Evolutionary conservation across 2,329 filamentous ascomycete genomes (phyloP), one percentile per base, ranked within the genome.

Genomic region (Hymenoscyphus repandus): DNA sequence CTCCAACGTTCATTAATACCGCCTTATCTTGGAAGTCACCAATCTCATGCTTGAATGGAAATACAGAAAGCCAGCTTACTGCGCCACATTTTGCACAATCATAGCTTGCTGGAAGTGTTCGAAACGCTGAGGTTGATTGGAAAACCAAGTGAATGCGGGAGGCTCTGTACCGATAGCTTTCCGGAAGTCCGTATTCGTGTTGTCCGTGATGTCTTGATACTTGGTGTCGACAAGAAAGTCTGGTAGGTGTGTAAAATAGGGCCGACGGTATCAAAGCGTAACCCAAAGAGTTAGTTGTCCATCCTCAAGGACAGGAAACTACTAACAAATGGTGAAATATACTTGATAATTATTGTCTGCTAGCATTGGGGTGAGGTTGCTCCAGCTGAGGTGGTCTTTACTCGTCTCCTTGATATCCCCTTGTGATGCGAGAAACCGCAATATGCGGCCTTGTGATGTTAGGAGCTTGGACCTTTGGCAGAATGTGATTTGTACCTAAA

Each of bases 1-100:
- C 69, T 9, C 70, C 69, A 12, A 73, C 58, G 51, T 74, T 69
- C 2, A 74, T 69, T 38, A 71, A 62, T 31, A 72, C 42, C 2
- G 9, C 1, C 11, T 40, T n/a, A 2, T 10, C 45, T n/a, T 47
- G 6, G 20, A 46, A 39, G 10, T 20, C 44, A 13, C 17, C 15
- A 15, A 22, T 6, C 17, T 49, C 20, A 4, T 49, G n/a, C 18
- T 51, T 27, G 13, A 45, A 49, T 6, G 32, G 48, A 9, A 46
- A 56, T 4, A 33, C 30, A 2, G 34, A 40, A 4, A 55, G 34
- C 46, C 43, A 57, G 33, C 34, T 33, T 3, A 32, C 13, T 6
- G 36, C 18, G 12, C 43, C 42, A 15, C 13, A 11, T 40, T 40
- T 30, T 47, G 45, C 22, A 48, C 49, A 2, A n/a, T 45, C 53